A percentile compares a stretch with the other conserved stretches of the same genome.
Evolutionary conservation across 2,329 filamentous ascomycete genomes (phyloP).

Genomic region (Coniochaeta sp.): DNA sequence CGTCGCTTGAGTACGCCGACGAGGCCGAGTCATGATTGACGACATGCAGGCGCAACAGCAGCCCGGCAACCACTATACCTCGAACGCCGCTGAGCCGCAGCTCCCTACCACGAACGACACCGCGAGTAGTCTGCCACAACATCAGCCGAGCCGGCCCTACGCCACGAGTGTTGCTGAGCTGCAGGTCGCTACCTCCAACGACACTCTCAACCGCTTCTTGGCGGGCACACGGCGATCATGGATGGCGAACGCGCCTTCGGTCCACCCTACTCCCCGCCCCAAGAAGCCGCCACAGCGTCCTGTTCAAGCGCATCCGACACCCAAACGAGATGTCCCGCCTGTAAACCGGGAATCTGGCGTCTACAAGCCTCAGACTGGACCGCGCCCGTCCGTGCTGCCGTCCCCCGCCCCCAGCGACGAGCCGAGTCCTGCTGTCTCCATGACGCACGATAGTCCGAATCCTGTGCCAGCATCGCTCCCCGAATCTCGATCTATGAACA

Average conservation of each 20-base stretch:
- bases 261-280: conserved; percentile 7
- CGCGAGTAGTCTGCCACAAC: not conserved
- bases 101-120: conserved; percentile 15
- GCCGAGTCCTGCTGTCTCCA: conserved; percentile 36
- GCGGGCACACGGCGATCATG: conserved; percentile 13
- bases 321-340: conserved; percentile 1
- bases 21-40: not conserved
- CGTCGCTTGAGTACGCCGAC: not conserved
- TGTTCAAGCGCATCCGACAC: not conserved
- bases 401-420: conserved; percentile 60
- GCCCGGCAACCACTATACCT: not conserved
- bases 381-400: conserved; percentile 27
- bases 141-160: not conserved
- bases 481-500: conserved; percentile 17
- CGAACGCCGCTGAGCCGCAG: not conserved
- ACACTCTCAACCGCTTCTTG: conserved; percentile 17
- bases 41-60: not conserved
- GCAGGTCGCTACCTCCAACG: conserved; percentile 13
- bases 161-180: not conserved
- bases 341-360: not conserved
- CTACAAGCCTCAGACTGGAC: not conserved
- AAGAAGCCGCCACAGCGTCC: not conserved
- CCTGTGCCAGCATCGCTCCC: conserved; percentile 17
- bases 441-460: conserved; percentile 25
- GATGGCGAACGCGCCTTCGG: conserved; percentile 9